Percentiles rank a stretch among this genome's conserved stretches.
Conservation (phyloP, 192 early-diverging fungal species). For the Chytriomyces sp. region DNA sequence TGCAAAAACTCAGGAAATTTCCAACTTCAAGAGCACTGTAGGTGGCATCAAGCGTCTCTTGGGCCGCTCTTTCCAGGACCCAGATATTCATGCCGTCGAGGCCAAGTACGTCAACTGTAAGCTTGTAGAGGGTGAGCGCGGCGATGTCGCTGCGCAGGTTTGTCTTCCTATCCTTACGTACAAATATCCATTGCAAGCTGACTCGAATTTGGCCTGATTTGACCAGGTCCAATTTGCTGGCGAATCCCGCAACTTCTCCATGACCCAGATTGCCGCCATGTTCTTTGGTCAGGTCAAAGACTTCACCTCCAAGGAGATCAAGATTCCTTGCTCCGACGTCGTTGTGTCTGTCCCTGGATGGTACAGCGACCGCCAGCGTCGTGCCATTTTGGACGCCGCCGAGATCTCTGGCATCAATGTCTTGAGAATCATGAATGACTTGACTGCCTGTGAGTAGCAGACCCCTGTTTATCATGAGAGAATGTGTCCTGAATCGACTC, state of each 20-base stretch:
- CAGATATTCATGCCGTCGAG: slow-evolving; percentile 82
- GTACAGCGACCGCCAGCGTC: slow-evolving; percentile 93
- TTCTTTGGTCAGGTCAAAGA: slow-evolving; percentile 92
- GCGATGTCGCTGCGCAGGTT: slow-evolving; percentile 75
- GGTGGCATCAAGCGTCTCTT: slow-evolving; percentile 86
- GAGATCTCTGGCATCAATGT: slow-evolving; percentile 88
- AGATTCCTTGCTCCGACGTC: slow-evolving; percentile 82
- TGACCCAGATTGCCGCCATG: slow-evolving; percentile 90
- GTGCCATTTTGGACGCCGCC: slow-evolving; percentile 83
- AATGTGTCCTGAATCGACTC: background rate
- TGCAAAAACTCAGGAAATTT: slow-evolving; percentile 90
- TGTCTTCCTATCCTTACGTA: background rate
- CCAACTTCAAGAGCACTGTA: slow-evolving; percentile 97
- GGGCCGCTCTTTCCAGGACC: slow-evolving; percentile 83
- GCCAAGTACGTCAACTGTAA: slow-evolving; percentile 80
- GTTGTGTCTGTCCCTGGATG: slow-evolving; percentile 93
- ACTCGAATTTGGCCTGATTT: background rate
- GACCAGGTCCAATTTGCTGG: slow-evolving; percentile 78
- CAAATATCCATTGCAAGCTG: background rate
- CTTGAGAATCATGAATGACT: slow-evolving; percentile 91
- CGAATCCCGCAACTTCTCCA: slow-evolving; percentile 77
- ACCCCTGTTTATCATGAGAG: background rate
- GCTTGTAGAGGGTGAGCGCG: slow-evolving; percentile 77
- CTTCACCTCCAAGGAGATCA: slow-evolving; percentile 80
- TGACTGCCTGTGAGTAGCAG: slow-evolving; percentile 64